Conservation (phyloP, 1,139 yeast species). For the Zygosaccharomyces sapae region DNA sequence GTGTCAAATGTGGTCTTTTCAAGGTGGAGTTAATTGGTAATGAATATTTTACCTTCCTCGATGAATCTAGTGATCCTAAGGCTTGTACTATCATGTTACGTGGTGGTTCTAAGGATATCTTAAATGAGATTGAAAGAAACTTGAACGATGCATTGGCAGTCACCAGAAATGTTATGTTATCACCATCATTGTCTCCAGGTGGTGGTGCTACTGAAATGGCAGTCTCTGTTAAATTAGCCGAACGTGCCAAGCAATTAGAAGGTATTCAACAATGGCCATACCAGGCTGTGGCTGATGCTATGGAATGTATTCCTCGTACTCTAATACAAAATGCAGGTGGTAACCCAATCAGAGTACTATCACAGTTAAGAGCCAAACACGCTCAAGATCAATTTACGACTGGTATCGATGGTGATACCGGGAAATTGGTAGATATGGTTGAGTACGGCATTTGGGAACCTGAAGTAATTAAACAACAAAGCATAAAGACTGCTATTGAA, state of each 20-base stretch:
- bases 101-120: slow-evolving; percentile 95
- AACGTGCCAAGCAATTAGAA: slow-evolving; percentile 86
- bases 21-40: slow-evolving; percentile 95
- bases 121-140: slow-evolving; percentile 94
- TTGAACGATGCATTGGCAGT: slow-evolving; percentile 99
- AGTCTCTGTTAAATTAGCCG: slow-evolving; percentile 80
- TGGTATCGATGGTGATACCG: slow-evolving; percentile 94
- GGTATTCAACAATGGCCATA: slow-evolving; percentile 99
- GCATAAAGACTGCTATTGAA: slow-evolving; percentile 94
- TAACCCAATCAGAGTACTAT: slow-evolving; percentile 81
- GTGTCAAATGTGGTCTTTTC: slow-evolving; percentile 84
- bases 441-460: slow-evolving; percentile 99
- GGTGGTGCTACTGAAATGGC: slow-evolving; percentile 99
- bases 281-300: slow-evolving; percentile 97
- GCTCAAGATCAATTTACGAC: slow-evolving; percentile 80
- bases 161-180: slow-evolving; percentile 89
- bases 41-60: slow-evolving; percentile 87
- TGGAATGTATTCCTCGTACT: slow-evolving; percentile 97
- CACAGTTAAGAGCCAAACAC: slow-evolving; percentile 93
- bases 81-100: slow-evolving; percentile 92
- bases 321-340: slow-evolving; percentile 97
- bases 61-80: slow-evolving; percentile 76
- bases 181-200: slow-evolving; percentile 94
- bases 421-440: slow-evolving; percentile 93
- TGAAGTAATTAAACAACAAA: slow-evolving; percentile 93